A percentile compares a stretch with the other conserved stretches of the same genome.
These are phyloP conservation scores for Obba rivulosa DNA, from an alignment of 768 basidiomycete species.

Conservation along the genomic window DNA sequence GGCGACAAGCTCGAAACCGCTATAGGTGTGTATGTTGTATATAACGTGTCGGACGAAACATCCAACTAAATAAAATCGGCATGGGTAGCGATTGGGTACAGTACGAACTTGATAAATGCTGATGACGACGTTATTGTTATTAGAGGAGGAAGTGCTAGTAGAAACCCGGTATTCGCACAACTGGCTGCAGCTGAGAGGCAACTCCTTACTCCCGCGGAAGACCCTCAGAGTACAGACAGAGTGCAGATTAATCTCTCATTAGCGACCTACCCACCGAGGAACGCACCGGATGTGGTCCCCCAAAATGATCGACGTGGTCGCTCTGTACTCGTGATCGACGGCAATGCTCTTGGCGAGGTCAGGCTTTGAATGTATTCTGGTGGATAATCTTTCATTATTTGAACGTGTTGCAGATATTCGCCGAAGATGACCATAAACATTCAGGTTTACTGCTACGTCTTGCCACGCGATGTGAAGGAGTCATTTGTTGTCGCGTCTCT, in stretches of 20 bases:
- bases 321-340: conserved; percentile 91
- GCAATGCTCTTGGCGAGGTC: conserved; percentile 66
- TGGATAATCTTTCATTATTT: no score
- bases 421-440: conserved; percentile 64
- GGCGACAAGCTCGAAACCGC: conserved; percentile 93
- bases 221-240: conserved; percentile 62
- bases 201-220: no score
- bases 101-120: conserved; percentile 84
- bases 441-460: conserved; percentile 78
- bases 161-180: conserved; percentile 72
- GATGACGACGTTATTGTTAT: conserved; percentile 95
- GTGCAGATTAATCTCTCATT: conserved; percentile 87
- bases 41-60: no score
- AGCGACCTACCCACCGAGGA: conserved; percentile 54
- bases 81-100: conserved; percentile 98
- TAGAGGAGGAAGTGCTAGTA: conserved; percentile 62
- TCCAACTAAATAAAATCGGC: no score
- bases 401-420: conserved; percentile 75
- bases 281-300: conserved; percentile 19
- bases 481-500: conserved; percentile 96
- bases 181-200: no score
- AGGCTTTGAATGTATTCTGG: conserved; percentile 15
- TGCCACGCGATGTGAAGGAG: conserved; percentile 85
- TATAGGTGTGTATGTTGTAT: no score
- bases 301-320: conserved; percentile 68